Conservation (phyloP, 1,139 yeast genomes). For the Taiozyma sp. region DNA sequence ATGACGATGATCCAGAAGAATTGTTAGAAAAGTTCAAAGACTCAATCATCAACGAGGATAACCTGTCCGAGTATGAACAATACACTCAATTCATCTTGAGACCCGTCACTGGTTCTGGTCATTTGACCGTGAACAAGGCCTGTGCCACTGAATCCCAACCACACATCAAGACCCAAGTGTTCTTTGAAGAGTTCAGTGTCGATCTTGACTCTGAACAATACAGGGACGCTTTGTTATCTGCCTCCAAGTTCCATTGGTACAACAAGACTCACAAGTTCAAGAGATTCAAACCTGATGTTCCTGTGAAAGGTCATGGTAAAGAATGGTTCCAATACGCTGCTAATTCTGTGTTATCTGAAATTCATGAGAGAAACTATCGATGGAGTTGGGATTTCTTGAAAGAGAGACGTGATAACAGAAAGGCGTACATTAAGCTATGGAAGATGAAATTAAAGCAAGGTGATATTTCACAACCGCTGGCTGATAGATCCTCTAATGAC, state of each 20-base stretch:
- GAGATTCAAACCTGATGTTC: slow-evolving; percentile 55
- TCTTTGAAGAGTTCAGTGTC: slow-evolving; percentile 83
- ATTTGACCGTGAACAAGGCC: slow-evolving; percentile 69
- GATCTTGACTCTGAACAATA: slow-evolving; percentile 84
- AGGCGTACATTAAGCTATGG: slow-evolving; percentile 65
- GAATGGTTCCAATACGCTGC: slow-evolving; percentile 85
- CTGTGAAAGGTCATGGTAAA: slow-evolving; percentile 62
- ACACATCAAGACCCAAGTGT: slow-evolving; percentile 67
- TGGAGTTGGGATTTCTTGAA: slow-evolving; percentile 90
- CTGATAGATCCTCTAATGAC: slow-evolving; percentile 30
- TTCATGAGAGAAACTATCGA: slow-evolving; percentile 70
- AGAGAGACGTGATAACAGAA: slow-evolving; percentile 66
- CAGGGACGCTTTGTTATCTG: slow-evolving; percentile 72
- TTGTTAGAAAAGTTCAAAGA: slow-evolving; percentile 39
- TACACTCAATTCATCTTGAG: slow-evolving; percentile 65
- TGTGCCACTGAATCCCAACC: slow-evolving; percentile 70
- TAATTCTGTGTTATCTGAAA: slow-evolving; percentile 63
- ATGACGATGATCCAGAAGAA: slow-evolving; percentile 37
- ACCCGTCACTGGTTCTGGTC: slow-evolving; percentile 90
- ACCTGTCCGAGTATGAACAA: slow-evolving; percentile 22
- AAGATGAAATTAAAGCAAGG: slow-evolving; percentile 41
- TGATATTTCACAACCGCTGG: slow-evolving; percentile 24
- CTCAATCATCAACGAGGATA: slow-evolving; percentile 29
- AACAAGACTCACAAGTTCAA: slow-evolving; percentile 72
- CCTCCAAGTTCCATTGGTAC: slow-evolving; percentile 77